phyloP scores from a whole-genome alignment of 805 yeast species.

The Isabelozyma rhagii region DNA sequence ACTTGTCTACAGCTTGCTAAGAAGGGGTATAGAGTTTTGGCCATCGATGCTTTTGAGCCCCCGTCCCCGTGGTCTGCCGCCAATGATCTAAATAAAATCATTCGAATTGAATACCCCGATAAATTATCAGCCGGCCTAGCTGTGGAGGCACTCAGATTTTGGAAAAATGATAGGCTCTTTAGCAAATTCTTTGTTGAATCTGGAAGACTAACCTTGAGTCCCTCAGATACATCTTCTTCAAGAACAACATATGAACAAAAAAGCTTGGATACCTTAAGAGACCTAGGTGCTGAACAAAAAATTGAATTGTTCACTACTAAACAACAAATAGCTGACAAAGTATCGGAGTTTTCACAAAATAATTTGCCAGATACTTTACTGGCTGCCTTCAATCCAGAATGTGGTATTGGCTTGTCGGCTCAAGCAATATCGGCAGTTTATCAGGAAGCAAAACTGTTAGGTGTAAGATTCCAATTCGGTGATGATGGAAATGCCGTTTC shows the following conservation, averaged over 20 bases:
- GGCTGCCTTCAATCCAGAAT: slow-evolving; percentile 8
- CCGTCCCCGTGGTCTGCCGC: slow-evolving; percentile 41
- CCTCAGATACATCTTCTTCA: slow-evolving; percentile 3
- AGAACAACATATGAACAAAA: slow-evolving; percentile 9
- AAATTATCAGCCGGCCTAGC: slow-evolving; percentile 26
- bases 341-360: slow-evolving; percentile 5
- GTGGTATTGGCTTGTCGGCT: slow-evolving; percentile 12
- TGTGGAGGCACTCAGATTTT: slow-evolving; percentile 27
- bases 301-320: neutral
- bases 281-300: slow-evolving; percentile 7
- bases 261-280: slow-evolving; percentile 6
- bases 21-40: slow-evolving; percentile 29
- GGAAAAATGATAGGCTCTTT: slow-evolving; percentile 29
- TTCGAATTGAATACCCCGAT: slow-evolving; percentile 16
- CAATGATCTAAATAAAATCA: slow-evolving; percentile 31
- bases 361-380: slow-evolving; percentile 5
- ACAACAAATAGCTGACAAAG: neutral
- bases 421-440: slow-evolving; percentile 10
- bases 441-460: slow-evolving; percentile 2
- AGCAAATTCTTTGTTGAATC: slow-evolving; percentile 8
- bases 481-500: slow-evolving; percentile 8
- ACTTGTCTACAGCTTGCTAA: slow-evolving; percentile 36
- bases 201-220: slow-evolving; percentile 12
- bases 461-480: slow-evolving; percentile 10
- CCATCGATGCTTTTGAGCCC: slow-evolving; percentile 31